phyloP scores from a whole-genome alignment of 2,329 filamentous ascomycete genomes.

The Pestalotiopsis fici region DNA sequence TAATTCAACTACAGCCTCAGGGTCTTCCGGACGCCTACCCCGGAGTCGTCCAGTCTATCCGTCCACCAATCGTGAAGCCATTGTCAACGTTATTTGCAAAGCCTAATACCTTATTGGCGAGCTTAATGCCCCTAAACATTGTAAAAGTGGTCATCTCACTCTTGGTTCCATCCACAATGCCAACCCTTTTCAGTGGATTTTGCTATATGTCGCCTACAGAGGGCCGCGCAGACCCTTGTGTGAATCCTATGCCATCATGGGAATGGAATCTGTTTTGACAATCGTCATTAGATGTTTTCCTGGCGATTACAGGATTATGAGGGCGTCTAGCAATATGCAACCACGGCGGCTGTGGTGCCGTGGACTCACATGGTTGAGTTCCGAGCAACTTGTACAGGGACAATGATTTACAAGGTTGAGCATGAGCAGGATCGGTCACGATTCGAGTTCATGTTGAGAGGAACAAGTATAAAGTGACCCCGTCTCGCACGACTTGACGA shows the following conservation, averaged over 20 bases:
- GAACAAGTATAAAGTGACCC: neutral
- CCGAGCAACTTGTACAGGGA: neutral
- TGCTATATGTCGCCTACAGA: neutral
- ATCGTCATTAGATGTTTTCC: neutral
- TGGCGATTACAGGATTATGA: neutral
- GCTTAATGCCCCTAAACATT: neutral
- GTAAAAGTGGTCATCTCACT: neutral
- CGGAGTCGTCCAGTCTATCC: neutral
- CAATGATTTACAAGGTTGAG: neutral
- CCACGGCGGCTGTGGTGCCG: neutral
- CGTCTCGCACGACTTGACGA: neutral
- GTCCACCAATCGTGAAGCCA: neutral
- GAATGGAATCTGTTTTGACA: neutral
- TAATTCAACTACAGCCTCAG: slow-evolving; percentile 2
- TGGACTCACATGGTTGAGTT: neutral
- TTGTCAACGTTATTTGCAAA: neutral
- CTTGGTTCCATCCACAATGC: neutral
- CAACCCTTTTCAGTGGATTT: neutral
- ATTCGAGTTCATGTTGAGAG: neutral
- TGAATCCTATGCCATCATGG: neutral
- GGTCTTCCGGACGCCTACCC: neutral
- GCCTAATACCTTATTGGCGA: neutral
- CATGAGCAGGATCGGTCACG: neutral
- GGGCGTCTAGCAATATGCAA: neutral
- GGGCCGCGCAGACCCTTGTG: slow-evolving; percentile 4